phyloP scores from a whole-genome alignment of 2,329 filamentous ascomycete species.

The Colletotrichum cordylinicola region DNA sequence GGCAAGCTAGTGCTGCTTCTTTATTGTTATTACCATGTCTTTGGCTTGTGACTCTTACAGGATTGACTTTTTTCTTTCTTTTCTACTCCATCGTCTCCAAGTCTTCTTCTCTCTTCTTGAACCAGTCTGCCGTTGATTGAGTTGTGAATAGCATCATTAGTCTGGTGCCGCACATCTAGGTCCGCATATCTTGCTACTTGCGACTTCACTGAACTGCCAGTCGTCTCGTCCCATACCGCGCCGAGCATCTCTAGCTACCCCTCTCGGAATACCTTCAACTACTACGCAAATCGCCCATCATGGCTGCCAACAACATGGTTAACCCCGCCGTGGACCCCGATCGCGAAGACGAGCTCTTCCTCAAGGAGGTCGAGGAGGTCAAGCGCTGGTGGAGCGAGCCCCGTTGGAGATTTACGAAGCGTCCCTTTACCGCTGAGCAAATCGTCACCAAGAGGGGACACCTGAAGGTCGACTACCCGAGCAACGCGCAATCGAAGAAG shows the following conservation, averaged over 20 bases:
- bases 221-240: neutral
- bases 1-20: constrained; percentile 14
- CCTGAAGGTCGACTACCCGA: constrained; percentile 89
- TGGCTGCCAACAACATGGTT: constrained; percentile 69
- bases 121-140: neutral
- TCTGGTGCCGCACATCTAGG: neutral
- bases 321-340: constrained; percentile 61
- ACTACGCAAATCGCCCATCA: constrained; percentile 37
- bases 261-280: neutral
- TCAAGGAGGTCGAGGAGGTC: constrained; percentile 83
- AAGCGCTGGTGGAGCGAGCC: constrained; percentile 95
- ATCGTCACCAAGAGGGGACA: constrained; percentile 96
- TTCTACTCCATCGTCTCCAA: constrained; percentile 16
- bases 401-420: constrained; percentile 90
- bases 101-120: neutral
- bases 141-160: constrained; percentile 21
- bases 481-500: constrained; percentile 91
- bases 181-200: neutral
- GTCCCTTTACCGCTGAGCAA: constrained; percentile 94
- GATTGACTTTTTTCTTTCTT: constrained; percentile 21
- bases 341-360: constrained; percentile 70
- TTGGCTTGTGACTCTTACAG: constrained; percentile 25
- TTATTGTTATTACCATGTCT: constrained; percentile 6
- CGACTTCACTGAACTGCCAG: neutral
- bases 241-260: neutral